phyloP scores from a whole-genome alignment of 2,329 filamentous ascomycete species.

The Fusarium sp. region DNA sequence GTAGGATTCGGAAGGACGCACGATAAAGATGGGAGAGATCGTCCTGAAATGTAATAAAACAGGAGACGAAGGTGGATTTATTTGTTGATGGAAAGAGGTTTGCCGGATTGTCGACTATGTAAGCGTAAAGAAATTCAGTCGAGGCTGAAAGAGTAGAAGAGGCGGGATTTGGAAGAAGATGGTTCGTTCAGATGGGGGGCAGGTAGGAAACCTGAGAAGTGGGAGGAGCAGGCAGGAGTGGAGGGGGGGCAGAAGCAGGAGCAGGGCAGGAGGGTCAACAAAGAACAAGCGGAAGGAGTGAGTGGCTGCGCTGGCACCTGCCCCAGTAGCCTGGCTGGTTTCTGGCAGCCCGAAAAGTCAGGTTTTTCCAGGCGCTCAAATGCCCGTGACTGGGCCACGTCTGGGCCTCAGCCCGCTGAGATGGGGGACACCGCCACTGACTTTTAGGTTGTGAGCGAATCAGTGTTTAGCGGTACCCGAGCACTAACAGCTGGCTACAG shows the following conservation, averaged over 20 bases:
- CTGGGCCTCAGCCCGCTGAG: conserved; percentile 23
- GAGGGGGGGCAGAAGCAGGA: conserved; percentile 19
- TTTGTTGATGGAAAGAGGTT: conserved; percentile 12
- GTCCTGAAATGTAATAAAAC: conserved; percentile 27
- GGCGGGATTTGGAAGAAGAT: conserved; percentile 48
- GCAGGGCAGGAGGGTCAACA: conserved; percentile 46
- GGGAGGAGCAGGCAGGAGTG: conserved; percentile 7
- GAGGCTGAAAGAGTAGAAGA: conserved; percentile 45
- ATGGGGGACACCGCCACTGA: conserved; percentile 46
- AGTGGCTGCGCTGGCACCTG: conserved; percentile 39
- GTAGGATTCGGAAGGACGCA: conserved; percentile 45
- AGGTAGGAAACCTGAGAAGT: conserved; percentile 23
- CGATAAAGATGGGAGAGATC: conserved; percentile 43
- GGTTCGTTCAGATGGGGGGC: conserved; percentile 47
- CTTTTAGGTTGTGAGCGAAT: conserved; percentile 27
- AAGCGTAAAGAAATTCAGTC: conserved; percentile 45
- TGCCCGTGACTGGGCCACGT: conserved; percentile 34
- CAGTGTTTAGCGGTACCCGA: conserved; percentile 41
- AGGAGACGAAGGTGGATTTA: conserved; percentile 24
- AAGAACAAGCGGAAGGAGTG: conserved; percentile 43
- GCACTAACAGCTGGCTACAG: conserved; percentile 45
- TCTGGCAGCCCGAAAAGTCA: conserved; percentile 51
- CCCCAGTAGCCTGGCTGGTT: conserved; percentile 8
- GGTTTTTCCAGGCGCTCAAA: conserved; percentile 45
- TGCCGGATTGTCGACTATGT: conserved; percentile 29